Evolutionary conservation across 2,329 filamentous ascomycete genomes (phyloP).

Genomic region (Fusarium nisikadoi): DNA sequence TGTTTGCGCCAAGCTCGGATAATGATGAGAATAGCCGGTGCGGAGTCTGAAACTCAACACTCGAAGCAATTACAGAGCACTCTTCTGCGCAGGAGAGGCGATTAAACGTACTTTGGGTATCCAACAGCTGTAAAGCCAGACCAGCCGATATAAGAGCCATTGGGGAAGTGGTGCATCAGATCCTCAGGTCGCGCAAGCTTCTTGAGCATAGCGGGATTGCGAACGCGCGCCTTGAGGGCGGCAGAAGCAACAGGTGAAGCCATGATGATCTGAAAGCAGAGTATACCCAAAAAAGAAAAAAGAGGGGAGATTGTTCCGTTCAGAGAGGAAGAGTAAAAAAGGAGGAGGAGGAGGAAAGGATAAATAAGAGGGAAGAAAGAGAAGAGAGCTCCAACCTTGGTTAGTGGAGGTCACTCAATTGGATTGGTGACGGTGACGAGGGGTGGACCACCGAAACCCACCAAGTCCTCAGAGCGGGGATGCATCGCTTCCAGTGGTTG

Average conservation of each 20-base stretch:
- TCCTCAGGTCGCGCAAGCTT: conserved; percentile 85
- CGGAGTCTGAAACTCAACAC: not conserved
- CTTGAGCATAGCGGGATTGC: conserved; percentile 79
- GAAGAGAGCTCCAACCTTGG: conserved; percentile 30
- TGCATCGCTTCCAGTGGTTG: conserved; percentile 12
- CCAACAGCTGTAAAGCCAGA: conserved; percentile 91
- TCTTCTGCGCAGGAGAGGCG: rapidly evolving
- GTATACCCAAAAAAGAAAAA: conserved; percentile 20
- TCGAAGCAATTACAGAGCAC: not conserved
- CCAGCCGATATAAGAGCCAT: conserved; percentile 90
- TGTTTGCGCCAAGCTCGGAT: conserved; percentile 30
- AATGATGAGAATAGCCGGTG: conserved; percentile 30
- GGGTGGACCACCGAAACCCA: conserved; percentile 36
- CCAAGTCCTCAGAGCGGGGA: conserved; percentile 18
- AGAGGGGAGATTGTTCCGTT: conserved; percentile 37
- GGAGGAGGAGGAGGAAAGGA: conserved; percentile 8
- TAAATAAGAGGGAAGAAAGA: conserved; percentile 25
- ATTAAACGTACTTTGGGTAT: conserved; percentile 74
- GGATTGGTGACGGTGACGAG: conserved; percentile 33
- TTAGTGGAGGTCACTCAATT: conserved; percentile 10
- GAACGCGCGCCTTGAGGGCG: conserved; percentile 78
- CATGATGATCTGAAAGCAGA: conserved; percentile 49
- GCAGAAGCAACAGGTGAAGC: conserved; percentile 71
- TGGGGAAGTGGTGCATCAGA: conserved; percentile 81
- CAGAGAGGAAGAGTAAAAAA: conserved; percentile 1